These are phyloP conservation scores for Colletotrichum musae DNA, from an alignment of 2,329 filamentous ascomycete genomes.

Conservation along the genomic window DNA sequence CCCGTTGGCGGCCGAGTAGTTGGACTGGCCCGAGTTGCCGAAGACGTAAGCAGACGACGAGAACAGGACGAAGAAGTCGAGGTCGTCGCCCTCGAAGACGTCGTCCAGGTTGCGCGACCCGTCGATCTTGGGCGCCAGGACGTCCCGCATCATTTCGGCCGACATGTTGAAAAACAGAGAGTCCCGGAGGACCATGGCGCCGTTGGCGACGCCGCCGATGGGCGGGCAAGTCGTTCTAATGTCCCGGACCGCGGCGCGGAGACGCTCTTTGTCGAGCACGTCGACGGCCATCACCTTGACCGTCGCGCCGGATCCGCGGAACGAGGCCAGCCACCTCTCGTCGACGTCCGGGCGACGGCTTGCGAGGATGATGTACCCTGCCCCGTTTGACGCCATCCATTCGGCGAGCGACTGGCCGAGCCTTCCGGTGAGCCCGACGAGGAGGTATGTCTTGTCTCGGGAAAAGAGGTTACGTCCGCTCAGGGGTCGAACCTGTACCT, in stretches of 20 bases:
- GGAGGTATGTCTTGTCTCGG: conserved; percentile 47
- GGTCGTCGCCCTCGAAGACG: background rate
- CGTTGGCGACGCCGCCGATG: conserved; percentile 56
- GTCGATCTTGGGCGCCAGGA: conserved; percentile 50
- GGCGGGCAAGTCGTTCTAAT: conserved; percentile 24
- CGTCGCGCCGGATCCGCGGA: conserved; percentile 49
- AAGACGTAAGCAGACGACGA: conserved; percentile 47
- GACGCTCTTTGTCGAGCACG: conserved; percentile 3
- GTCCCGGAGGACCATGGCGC: conserved; percentile 54
- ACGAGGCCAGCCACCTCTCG: conserved; percentile 40
- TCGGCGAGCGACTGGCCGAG: conserved; percentile 47
- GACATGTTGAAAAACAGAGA: conserved; percentile 46
- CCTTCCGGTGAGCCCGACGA: conserved; percentile 47
- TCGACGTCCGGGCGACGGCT: conserved; percentile 50
- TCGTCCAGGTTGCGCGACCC: conserved; percentile 52
- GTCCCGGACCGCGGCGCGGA: background rate
- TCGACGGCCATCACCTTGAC: conserved; percentile 46
- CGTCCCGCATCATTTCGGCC: conserved; percentile 44
- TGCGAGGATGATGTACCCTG: conserved; percentile 51
- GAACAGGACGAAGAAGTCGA: conserved; percentile 56
- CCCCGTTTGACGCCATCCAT: conserved; percentile 54
- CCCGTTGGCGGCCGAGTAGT: conserved; percentile 61
- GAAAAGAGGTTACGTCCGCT: background rate
- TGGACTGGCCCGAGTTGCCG: conserved; percentile 56
- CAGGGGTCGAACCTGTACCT: background rate